These are phyloP conservation scores for Logfia minima DNA, from an alignment of 129 eudicot species.

Conservation along the genomic window DNA sequence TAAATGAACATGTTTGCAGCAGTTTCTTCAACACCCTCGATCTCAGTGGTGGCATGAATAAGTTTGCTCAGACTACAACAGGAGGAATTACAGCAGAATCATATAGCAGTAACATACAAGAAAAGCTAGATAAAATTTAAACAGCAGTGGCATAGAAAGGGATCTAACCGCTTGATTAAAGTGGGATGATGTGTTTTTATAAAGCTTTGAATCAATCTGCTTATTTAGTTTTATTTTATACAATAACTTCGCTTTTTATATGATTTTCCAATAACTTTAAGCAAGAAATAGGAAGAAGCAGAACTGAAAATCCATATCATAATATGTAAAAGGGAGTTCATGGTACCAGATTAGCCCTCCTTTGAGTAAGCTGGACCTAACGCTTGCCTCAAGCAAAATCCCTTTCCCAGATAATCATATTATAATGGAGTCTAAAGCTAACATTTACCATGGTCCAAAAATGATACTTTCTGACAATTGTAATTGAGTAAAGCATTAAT, in stretches of 20 bases:
- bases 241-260: no score
- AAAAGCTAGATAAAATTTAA: neutral
- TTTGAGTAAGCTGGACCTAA: neutral
- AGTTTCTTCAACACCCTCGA: neutral
- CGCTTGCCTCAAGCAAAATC: neutral
- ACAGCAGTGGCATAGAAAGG: neutral
- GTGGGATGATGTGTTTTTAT: neutral
- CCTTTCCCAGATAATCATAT: neutral
- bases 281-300: neutral
- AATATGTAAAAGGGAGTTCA: neutral
- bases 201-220: neutral
- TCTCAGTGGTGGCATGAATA: neutral
- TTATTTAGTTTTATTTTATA: neutral
- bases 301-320: neutral
- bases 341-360: neutral
- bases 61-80: neutral
- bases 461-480: neutral
- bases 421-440: slow-evolving; percentile 19
- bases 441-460: slow-evolving; percentile 9
- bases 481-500: slow-evolving; percentile 1
- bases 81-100: neutral
- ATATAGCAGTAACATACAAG: neutral
- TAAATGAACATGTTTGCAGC: neutral
- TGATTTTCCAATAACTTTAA: neutral
- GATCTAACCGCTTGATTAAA: neutral